A percentile compares a stretch with the other conserved stretches of the same genome.
phyloP scores from a whole-genome alignment of 2,329 filamentous ascomycete species.

The Cercospora canescens region DNA sequence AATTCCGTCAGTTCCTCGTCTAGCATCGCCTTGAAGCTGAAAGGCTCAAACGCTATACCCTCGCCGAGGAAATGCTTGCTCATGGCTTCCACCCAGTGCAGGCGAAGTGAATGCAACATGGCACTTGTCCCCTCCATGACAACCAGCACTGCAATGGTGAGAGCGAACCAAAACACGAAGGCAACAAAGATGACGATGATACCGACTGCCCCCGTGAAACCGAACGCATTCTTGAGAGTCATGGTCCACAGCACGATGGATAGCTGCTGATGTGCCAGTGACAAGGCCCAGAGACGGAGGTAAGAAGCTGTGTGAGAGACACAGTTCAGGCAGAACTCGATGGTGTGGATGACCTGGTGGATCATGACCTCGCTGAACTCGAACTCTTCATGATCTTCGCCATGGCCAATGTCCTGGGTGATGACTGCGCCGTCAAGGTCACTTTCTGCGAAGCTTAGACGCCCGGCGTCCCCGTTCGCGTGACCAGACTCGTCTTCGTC shows the following conservation, averaged over 20 bases:
- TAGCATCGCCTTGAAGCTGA: conserved; percentile 80
- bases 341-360: conserved; percentile 98
- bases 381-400: conserved; percentile 89
- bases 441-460: conserved; percentile 65
- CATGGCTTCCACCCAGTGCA: conserved; percentile 98
- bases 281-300: conserved; percentile 95
- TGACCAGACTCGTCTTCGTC: conserved; percentile 73
- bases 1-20: conserved; percentile 67
- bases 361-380: conserved; percentile 98
- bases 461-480: conserved; percentile 59
- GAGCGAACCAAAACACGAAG: conserved; percentile 88
- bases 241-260: conserved; percentile 95
- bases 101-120: conserved; percentile 87
- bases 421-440: conserved; percentile 88
- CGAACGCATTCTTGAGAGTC: conserved; percentile 80
- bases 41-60: conserved; percentile 78
- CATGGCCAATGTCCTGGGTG: conserved; percentile 70
- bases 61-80: conserved; percentile 95
- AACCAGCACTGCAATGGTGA: conserved; percentile 78
- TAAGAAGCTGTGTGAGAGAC: conserved; percentile 99
- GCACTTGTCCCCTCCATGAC: conserved; percentile 96
- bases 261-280: conserved; percentile 95
- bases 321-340: conserved; percentile 98
- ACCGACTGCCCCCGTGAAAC: conserved; percentile 59
- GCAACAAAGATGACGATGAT: conserved; percentile 78